Evolutionary conservation across 2,329 filamentous ascomycete species (phyloP), one percentile per base, ranked within the genome.

Genomic region (Neonectria ditissima): DNA sequence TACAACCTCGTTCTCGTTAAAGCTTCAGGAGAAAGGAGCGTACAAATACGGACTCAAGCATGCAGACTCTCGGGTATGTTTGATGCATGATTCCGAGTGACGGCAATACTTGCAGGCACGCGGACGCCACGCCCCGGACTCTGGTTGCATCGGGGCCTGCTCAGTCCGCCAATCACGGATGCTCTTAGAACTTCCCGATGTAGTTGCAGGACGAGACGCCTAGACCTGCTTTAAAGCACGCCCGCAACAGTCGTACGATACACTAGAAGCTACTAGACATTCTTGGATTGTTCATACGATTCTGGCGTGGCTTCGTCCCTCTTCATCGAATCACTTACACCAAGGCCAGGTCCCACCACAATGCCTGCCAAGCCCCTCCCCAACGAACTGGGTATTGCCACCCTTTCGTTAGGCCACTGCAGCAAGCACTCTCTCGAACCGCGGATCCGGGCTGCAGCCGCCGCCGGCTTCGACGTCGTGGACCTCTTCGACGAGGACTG

Each of bases 401-500:
- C 61, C 16, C 50, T 65, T 13, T 66, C 65, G 3, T 39, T 66
- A 1, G 65, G 65, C 4, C 57, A 65, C 57, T 65, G 39, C 34
- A 62, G 43, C 39, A 61, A 65, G 11, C 65, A 66, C 26, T 16
- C 44, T 5, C 62, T 66, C 13, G 52, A 59, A 30, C 56, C 55
- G 5, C 54, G 62, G 10, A 59, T 66, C 13, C 57, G 44, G 2
- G 65, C 65, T 26, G 65, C 65, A 13, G 57, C 65, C 2, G 41
- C 47, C 11, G 57, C 44, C 6, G 62, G 62, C 1, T 66, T 66
- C 26, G 54, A 65, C 10, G 65, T 66, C 8, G 22, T 66, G 7
- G 65, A 66, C 37, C 65, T 66, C 45, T 66, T 66, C 11, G 65
- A 66, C 20, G 62, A 65, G 32, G 65, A 66, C 37, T 66, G 65